Evolutionary conservation across 805 yeast genomes (phyloP), one percentile per base, ranked within the genome.

Genomic region (Saccharomyces jurei): DNA sequence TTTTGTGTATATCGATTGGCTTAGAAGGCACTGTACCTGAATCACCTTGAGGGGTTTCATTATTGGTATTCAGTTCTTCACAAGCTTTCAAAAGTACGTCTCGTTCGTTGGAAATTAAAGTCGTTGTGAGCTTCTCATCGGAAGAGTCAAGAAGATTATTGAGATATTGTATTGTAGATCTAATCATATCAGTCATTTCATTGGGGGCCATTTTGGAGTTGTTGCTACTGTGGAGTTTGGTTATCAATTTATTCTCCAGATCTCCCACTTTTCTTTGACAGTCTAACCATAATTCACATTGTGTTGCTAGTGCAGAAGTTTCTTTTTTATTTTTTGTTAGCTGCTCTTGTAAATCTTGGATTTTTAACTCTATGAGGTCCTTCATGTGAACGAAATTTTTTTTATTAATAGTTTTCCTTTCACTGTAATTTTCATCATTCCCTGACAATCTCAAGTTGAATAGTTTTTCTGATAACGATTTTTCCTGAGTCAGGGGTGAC

Each of bases 341-440:
- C 46, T 63, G 61, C 22, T 63, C 64, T 22, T 61, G 56, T 47
- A 68, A 41, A 8, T 61, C 54, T 11, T 58, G 52, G 13, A 62
- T 56, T 46, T 65, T 66, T 30, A 60, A 50, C 22, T 64, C 64
- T 22, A 67, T 59, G 48, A 64, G 67, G 29, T 66, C 68, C 22
- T 41, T 51, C 3, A 60, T 59, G 46, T 64, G 63, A 31, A 51
- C 49, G 1, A 63, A 55, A 36, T 21, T 61, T 59, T 17, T 65
- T 63, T 11, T 58, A 48, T 29, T 54, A 50, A 30, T 58, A 58
- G 14, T 51, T 46, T 10, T 46, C 49, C 26, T 51, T 47, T 21
- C 30, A 11, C 28, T 21, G 21, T 27, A 11, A 17, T 46, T 47
- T 27, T 57, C 50, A n/a, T 56, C 53, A 21, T 49, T 30, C 13